Percentiles rank a stretch among this genome's conserved stretches.
These are phyloP conservation scores for Beauveria sp. DNA, from an alignment of 2,329 filamentous ascomycete genomes.

Conservation along the genomic window DNA sequence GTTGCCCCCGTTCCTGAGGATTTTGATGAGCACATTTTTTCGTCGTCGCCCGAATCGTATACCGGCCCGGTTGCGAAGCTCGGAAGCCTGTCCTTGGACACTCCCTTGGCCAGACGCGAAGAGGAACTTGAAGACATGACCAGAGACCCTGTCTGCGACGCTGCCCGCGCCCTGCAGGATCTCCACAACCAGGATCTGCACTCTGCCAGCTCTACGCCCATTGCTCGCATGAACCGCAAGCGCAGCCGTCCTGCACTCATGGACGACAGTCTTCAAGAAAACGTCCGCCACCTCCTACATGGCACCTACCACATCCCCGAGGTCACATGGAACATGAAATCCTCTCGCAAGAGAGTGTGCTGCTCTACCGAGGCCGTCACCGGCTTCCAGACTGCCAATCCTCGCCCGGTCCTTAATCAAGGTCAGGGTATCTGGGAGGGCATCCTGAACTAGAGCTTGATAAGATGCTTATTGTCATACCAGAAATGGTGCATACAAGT, in stretches of 20 bases:
- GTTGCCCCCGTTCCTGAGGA: slow-evolving; percentile 53
- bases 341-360: slow-evolving; percentile 57
- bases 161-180: slow-evolving; percentile 51
- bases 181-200: slow-evolving; percentile 46
- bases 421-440: slow-evolving; percentile 62
- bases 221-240: slow-evolving; percentile 39
- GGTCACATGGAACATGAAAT: slow-evolving; percentile 33
- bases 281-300: slow-evolving; percentile 56
- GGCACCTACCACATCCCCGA: slow-evolving; percentile 24
- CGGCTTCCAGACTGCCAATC: slow-evolving; percentile 36
- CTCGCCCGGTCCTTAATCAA: slow-evolving; percentile 45
- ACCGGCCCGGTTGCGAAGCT: slow-evolving; percentile 45
- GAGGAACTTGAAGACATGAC: slow-evolving; percentile 37
- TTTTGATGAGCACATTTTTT: slow-evolving; percentile 42
- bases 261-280: slow-evolving; percentile 56
- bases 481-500: slow-evolving; percentile 5
- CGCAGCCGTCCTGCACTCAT: slow-evolving; percentile 52
- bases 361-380: slow-evolving; percentile 52
- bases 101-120: slow-evolving; percentile 37
- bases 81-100: slow-evolving; percentile 41
- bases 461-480: slow-evolving; percentile 6
- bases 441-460: slow-evolving; percentile 44
- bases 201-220: slow-evolving; percentile 28
- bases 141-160: slow-evolving; percentile 41
- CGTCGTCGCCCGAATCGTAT: slow-evolving; percentile 52